Base-by-base conservation (phyloP, 1,284 basidiomycete species). In the Apiotrichum gamsii region DNA sequence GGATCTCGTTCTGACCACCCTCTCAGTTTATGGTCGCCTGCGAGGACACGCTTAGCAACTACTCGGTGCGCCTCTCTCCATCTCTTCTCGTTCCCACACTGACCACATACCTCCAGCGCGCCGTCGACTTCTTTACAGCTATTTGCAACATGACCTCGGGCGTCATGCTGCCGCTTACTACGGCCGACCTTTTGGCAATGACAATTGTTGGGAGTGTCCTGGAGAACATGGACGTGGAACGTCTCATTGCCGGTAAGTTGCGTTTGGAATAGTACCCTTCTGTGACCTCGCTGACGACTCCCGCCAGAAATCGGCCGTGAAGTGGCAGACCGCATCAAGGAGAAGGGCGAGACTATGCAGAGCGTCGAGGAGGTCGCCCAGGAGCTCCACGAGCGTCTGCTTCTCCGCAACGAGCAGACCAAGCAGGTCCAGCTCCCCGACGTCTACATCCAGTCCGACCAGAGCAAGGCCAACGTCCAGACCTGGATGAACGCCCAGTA, bases 171-270 rank as follows among this genome's bases (percentile, higher is more conserved):
- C 95, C 94, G 1, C 78, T 98, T 35, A 96, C 93, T 5, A 97
- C 91, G 14, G 95, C 94, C 24, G 87, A 91, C 67, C 80, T 97
- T 21, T 81, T 99, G 35, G 84, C 93, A n/a, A 90, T 95, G 67
- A 95, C 94, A 29, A 98, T 99, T 56, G 89, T 73, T 45, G 94
- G 90, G 19, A 90, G 89, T 60, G 94, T 97, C 24, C 79, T 97
- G 20, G 94, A 99, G 75, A 96, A 97, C 62, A 84, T 98, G 61
- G 94, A 98, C 70, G 93, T 99, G 86, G 95, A 99, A 64, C 82
- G 93, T 32, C 79, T 98, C 38, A 90, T 98, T 51, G 46, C 47
- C 4, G 66, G 70, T 70, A 35, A 49, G 66, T 56, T n/a, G 28
- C n/a, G 8, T n/a, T n/a, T n/a, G n/a, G n/a, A n/a, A n/a, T n/a